phyloP scores from a whole-genome alignment of 345 rosid genomes.

The Acer negundo region DNA sequence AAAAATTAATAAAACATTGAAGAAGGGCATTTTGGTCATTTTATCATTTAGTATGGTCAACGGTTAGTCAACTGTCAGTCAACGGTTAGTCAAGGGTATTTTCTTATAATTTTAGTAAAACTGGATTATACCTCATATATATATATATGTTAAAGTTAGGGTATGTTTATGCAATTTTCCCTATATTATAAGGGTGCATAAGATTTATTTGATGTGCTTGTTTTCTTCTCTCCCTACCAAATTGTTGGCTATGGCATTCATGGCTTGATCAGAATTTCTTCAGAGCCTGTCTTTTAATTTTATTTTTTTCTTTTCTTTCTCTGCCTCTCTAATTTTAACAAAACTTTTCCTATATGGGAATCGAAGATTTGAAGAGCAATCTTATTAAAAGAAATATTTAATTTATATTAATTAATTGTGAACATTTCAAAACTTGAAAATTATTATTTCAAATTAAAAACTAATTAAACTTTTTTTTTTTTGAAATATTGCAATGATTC shows the following conservation, averaged over 20 bases:
- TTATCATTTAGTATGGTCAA: too few relatives aligned
- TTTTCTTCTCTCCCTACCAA: neutral
- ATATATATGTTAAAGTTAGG: too few relatives aligned
- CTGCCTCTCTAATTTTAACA: neutral
- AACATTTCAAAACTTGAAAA: neutral
- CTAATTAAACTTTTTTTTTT: too few relatives aligned
- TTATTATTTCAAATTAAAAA: neutral
- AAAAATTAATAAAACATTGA: too few relatives aligned
- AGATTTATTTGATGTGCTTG: conserved; percentile 2
- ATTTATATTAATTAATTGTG: too few relatives aligned
- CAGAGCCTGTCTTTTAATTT: neutral
- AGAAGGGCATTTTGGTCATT: too few relatives aligned
- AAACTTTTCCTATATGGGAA: neutral
- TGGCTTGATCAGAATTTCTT: conserved; percentile 5
- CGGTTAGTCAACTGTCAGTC: too few relatives aligned
- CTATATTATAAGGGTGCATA: neutral
- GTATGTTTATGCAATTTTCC: too few relatives aligned
- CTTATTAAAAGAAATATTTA: neutral
- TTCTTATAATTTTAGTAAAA: too few relatives aligned
- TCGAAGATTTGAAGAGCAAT: neutral
- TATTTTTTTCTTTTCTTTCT: neutral
- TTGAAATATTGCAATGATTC: too few relatives aligned
- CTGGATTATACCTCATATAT: too few relatives aligned
- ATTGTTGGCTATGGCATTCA: neutral
- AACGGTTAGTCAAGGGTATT: too few relatives aligned